Evolutionary conservation across 768 basidiomycete species (phyloP).

Genomic region (Harrya chromipes): DNA sequence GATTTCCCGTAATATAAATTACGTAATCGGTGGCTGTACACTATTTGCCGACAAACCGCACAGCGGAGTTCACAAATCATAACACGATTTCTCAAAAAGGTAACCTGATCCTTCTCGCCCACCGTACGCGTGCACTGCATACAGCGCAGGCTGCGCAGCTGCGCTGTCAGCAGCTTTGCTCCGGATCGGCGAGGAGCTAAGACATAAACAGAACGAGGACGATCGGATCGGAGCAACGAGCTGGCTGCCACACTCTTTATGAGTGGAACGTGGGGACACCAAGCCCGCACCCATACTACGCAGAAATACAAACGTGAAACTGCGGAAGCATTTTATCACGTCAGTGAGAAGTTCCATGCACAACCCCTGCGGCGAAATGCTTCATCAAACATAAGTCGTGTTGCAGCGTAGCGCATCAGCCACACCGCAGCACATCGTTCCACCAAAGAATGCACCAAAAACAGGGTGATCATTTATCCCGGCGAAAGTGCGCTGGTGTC

Average conservation of each 20-base stretch:
- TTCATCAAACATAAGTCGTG: neutral
- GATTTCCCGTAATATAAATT: too few relatives aligned
- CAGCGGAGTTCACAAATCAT: too few relatives aligned
- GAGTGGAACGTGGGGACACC: slow-evolving; percentile 32
- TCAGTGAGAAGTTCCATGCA: too few relatives aligned
- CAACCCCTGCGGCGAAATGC: too few relatives aligned
- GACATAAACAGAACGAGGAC: neutral
- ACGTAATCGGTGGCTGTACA: too few relatives aligned
- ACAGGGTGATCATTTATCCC: slow-evolving; percentile 5
- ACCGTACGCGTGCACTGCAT: slow-evolving; percentile 84
- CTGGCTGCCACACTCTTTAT: slow-evolving; percentile 12
- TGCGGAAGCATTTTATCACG: neutral
- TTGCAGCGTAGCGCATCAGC: neutral
- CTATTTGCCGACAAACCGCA: too few relatives aligned
- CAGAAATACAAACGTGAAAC: neutral
- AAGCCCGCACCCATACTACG: too few relatives aligned
- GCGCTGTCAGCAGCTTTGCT: slow-evolving; percentile 61
- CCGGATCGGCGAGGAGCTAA: slow-evolving; percentile 54
- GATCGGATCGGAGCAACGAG: slow-evolving; percentile 18
- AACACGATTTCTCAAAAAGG: too few relatives aligned
- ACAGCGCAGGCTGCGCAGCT: slow-evolving; percentile 77
- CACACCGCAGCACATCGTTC: neutral
- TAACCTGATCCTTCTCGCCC: too few relatives aligned
- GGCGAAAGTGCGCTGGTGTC: slow-evolving; percentile 10
- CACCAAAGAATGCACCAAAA: neutral